These are phyloP conservation scores for Lagenidium giganteum DNA, from an alignment of 352 stramenopile genomes.

Conservation along the genomic window DNA sequence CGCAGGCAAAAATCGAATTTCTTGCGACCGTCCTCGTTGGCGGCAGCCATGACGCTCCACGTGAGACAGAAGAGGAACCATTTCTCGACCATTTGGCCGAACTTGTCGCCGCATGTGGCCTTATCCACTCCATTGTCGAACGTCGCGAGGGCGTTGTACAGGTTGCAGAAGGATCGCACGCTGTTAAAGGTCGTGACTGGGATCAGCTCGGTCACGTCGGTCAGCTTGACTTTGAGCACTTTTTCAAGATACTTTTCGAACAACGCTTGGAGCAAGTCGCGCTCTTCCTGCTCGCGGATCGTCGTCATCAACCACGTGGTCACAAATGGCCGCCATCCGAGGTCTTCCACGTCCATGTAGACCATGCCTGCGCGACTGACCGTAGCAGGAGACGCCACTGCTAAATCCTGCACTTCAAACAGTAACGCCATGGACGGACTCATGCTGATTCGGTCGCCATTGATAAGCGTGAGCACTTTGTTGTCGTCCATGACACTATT, in stretches of 20 bases:
- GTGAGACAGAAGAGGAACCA: slow-evolving; percentile 76
- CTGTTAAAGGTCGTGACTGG: slow-evolving; percentile 65
- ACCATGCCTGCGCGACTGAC: slow-evolving; percentile 90
- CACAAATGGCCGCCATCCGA: slow-evolving; percentile 71
- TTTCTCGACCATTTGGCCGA: slow-evolving; percentile 47
- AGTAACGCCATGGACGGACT: slow-evolving; percentile 80
- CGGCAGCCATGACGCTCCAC: slow-evolving; percentile 67
- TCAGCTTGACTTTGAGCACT: slow-evolving; percentile 39
- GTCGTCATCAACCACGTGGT: slow-evolving; percentile 53
- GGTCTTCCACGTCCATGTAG: slow-evolving; percentile 85
- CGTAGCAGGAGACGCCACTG: slow-evolving; percentile 88
- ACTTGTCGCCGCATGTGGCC: slow-evolving; percentile 39
- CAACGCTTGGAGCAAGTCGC: slow-evolving; percentile 42
- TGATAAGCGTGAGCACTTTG: slow-evolving; percentile 75
- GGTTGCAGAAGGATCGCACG: slow-evolving; percentile 68
- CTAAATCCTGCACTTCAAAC: slow-evolving; percentile 92
- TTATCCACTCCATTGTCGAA: slow-evolving; percentile 54
- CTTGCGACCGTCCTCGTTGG: slow-evolving; percentile 66
- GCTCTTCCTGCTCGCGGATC: slow-evolving; percentile 46
- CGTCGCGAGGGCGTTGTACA: slow-evolving; percentile 61
- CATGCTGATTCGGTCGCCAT: slow-evolving; percentile 77
- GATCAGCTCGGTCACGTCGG: slow-evolving; percentile 57
- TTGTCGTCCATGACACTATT: slow-evolving; percentile 85
- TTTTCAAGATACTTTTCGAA: slow-evolving; percentile 78
- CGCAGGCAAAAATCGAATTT: slow-evolving; percentile 77